Conservation (phyloP, 495 filamentous ascomycete species). For the Podospora pseudopauciseta region DNA sequence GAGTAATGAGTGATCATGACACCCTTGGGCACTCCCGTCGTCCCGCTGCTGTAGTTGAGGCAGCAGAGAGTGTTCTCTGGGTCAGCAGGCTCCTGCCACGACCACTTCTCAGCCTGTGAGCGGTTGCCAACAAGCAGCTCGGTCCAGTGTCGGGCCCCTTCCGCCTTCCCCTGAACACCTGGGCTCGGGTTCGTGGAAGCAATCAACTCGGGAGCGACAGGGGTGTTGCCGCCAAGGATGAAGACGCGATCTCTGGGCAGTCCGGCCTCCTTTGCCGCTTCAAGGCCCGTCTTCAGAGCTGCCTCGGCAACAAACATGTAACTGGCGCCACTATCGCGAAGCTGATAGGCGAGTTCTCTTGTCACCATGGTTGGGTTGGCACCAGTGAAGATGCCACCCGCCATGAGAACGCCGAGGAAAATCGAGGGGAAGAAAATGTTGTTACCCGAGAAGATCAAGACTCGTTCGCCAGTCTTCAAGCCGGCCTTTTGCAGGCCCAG, state of each 20-base stretch:
- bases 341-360: conserved; percentile 69
- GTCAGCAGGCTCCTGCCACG: conserved; percentile 39
- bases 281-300: conserved; percentile 58
- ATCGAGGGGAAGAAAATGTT: conserved; percentile 69
- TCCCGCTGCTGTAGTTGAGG: conserved; percentile 73
- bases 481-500: conserved; percentile 64
- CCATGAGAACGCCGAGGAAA: conserved; percentile 70
- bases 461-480: conserved; percentile 63
- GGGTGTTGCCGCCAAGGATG: conserved; percentile 39
- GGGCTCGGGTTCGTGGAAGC: conserved; percentile 39
- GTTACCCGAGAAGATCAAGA: conserved; percentile 70
- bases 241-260: conserved; percentile 52
- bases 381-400: conserved; percentile 75
- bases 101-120: conserved; percentile 42
- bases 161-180: conserved; percentile 32
- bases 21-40: conserved; percentile 80
- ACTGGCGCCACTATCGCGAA: conserved; percentile 63
- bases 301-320: conserved; percentile 58
- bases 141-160: conserved; percentile 43
- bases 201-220: conserved; percentile 37
- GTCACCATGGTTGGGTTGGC: conserved; percentile 73
- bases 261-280: conserved; percentile 65
- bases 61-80: conserved; percentile 38
- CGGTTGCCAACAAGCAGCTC: conserved; percentile 38
- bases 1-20: conserved; percentile 74